phyloP scores from a whole-genome alignment of 2,329 filamentous ascomycete genomes.

The Ophiostoma ips region DNA sequence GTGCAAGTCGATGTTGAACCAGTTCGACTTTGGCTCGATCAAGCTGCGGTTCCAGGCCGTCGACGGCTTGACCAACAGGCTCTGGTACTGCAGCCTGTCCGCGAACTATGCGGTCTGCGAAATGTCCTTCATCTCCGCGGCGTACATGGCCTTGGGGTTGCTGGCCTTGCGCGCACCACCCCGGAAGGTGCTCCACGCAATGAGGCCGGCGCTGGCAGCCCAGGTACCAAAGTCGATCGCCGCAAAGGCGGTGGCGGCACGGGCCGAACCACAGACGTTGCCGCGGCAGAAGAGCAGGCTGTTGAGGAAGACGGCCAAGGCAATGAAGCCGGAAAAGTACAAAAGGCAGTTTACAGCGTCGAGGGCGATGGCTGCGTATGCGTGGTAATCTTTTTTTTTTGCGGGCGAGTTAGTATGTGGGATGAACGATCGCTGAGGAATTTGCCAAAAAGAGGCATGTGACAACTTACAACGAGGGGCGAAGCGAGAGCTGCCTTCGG shows the following conservation, averaged over 20 bases:
- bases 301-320: conserved; percentile 42
- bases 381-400: conserved; percentile 30
- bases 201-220: conserved; percentile 33
- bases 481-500: conserved; percentile 36
- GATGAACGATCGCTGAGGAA: no score
- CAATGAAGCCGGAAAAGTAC: conserved; percentile 46
- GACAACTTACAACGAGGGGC: conserved; percentile 21
- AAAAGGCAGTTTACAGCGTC: conserved; percentile 40
- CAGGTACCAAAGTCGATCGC: conserved; percentile 40
- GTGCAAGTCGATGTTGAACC: neutral
- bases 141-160: conserved; percentile 17
- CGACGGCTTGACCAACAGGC: neutral
- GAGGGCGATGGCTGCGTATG: conserved; percentile 33
- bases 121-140: conserved; percentile 25
- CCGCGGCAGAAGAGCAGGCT: conserved; percentile 43
- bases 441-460: no score
- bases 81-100: neutral
- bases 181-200: conserved; percentile 34
- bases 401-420: no score
- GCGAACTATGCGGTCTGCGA: conserved; percentile 8
- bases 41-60: neutral
- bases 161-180: conserved; percentile 21
- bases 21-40: neutral
- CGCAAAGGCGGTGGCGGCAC: conserved; percentile 39
- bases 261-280: conserved; percentile 40